These are phyloP conservation scores for Nicotiana benthamiana DNA, from an alignment of 257 asterid species.

Conservation along the genomic window DNA sequence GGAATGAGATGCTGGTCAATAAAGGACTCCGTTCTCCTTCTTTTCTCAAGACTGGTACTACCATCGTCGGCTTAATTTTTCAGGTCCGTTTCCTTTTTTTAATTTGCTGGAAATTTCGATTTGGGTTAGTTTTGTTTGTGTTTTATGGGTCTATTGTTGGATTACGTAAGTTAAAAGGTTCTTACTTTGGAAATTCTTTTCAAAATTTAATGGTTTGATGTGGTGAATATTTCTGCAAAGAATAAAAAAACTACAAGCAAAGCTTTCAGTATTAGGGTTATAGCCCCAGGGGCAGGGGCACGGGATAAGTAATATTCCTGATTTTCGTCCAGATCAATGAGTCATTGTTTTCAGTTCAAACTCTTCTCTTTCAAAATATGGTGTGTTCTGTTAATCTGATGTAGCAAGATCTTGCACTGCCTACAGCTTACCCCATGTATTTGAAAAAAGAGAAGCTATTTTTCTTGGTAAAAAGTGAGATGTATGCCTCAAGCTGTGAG, in stretches of 20 bases:
- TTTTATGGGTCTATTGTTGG: neutral
- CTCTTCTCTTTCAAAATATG: neutral
- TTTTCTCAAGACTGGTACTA: constrained; percentile 90
- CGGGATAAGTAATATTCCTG: neutral
- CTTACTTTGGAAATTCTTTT: neutral
- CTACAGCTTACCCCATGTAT: neutral
- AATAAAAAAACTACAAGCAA: neutral
- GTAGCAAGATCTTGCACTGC: neutral
- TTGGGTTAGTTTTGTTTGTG: neutral
- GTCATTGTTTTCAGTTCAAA: neutral
- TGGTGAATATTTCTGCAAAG: neutral
- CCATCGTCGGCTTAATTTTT: constrained; percentile 81
- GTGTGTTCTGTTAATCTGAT: neutral
- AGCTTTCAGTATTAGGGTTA: neutral
- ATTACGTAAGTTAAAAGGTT: neutral
- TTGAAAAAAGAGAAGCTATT: neutral
- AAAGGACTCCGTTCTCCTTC: constrained; percentile 62
- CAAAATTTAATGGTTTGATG: neutral
- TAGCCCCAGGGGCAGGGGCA: neutral
- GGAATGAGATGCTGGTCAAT: constrained; percentile 72
- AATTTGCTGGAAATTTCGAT: neutral
- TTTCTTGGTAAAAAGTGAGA: neutral
- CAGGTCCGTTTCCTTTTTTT: constrained; percentile 29
- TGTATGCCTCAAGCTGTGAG: neutral
- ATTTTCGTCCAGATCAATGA: neutral